Evolutionary conservation across 805 yeast genomes (phyloP).

Genomic region (Teunomyces cretensis): DNA sequence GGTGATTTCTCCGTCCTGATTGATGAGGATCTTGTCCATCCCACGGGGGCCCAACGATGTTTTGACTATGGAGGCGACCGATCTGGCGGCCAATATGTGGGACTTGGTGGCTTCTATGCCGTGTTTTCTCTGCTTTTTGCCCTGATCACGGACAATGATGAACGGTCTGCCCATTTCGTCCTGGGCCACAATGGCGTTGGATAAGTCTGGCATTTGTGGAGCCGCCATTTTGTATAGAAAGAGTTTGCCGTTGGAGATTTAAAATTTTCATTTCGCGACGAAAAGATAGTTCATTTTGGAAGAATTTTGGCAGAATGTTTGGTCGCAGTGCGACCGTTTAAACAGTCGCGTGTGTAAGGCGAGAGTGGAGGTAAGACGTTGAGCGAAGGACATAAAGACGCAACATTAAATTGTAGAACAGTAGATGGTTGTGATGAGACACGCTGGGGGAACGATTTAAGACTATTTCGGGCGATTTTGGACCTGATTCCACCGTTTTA

Average conservation of each 20-base stretch:
- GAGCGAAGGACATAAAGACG: no score
- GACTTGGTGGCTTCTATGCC: slow-evolving; percentile 58
- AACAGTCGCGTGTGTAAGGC: no score
- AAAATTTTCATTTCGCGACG: background rate
- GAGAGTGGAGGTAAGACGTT: no score
- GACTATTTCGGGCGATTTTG: no score
- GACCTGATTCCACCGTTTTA: no score
- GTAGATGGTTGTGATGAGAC: no score
- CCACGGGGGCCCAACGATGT: slow-evolving; percentile 98
- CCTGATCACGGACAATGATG: slow-evolving; percentile 89
- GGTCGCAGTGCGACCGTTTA: no score
- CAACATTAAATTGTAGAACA: no score
- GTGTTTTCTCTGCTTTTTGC: slow-evolving; percentile 66
- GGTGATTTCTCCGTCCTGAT: slow-evolving; percentile 97
- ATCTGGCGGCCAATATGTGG: slow-evolving; percentile 91
- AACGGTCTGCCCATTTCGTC: slow-evolving; percentile 99
- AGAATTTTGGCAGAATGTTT: no score
- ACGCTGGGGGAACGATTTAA: no score
- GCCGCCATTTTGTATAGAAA: slow-evolving; percentile 11
- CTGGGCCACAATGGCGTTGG: slow-evolving; percentile 98
- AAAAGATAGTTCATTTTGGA: no score
- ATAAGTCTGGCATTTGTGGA: slow-evolving; percentile 75
- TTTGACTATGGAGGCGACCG: slow-evolving; percentile 88
- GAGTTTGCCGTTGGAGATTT: background rate
- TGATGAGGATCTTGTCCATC: slow-evolving; percentile 90